Base-by-base conservation (phyloP, 2,329 filamentous ascomycete species). In the Amesomyces nigricolor region DNA sequence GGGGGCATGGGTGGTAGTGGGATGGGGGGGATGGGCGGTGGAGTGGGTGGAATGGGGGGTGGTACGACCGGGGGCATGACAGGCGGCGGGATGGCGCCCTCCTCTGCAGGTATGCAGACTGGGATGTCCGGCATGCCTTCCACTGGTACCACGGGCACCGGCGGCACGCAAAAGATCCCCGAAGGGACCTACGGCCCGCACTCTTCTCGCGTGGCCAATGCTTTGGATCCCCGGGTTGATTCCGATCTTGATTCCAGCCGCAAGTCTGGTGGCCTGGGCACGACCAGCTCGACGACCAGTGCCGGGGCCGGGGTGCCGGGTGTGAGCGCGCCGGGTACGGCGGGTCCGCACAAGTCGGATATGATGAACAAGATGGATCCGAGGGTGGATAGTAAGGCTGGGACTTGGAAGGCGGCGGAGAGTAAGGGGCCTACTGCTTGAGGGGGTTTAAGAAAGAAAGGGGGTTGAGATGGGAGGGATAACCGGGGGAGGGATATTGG, bases 361-460 rank as follows among this genome's bases (percentile, higher is more conserved):
- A 22, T 73, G 46, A 9, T 71, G 58, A 76, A 76, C 65, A 74
- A 73, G 65, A 48, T 73, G 5, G 72, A 75, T 54, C 72, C 72
- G 14, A 56, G 58, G 14, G 72, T 75, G 5, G 72, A 75, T 56
- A 69, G 68, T 14, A 68, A 73, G 56, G 54, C 56, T 1, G 56
- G 56, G 7, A 3, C 43, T 11, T 54, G 39, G 16, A 54, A 51
- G 56, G 50, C 1, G 45, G 56, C 17, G 19, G 19, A 37, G n/a
- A 39, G 56, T 14, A 46, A 17, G 13, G 9, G 43, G 43, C 19
- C 19, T 16, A 14, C 43, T 22, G 10, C 5, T 14, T 45, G 29
- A 32, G 22, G 44, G 40, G 9, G 22, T 26, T 26, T 26, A 6
- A 26, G 22, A 6, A 26, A 26, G 17, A 19, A 19, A 19, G 17